Evolutionary conservation across 352 stramenopile genomes (phyloP).

Genomic region (Globisporangium spiculum): DNA sequence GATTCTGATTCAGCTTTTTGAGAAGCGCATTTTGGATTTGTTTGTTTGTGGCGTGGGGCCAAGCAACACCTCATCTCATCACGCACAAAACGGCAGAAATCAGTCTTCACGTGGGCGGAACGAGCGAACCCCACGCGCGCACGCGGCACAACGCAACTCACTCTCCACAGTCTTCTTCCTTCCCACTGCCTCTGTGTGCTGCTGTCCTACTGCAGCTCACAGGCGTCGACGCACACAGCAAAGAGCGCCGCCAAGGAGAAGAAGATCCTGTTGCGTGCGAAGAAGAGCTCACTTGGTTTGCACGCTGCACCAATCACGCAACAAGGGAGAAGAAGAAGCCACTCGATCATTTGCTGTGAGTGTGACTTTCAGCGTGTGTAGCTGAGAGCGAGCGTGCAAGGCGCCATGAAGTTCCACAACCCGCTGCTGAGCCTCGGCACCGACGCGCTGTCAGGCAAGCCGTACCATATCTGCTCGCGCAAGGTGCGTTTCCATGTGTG

Average conservation of each 20-base stretch:
- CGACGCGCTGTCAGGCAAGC: conserved; percentile 81
- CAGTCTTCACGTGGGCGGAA: not conserved
- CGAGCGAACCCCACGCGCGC: not conserved
- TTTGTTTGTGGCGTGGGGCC: not conserved
- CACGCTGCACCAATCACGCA: not conserved
- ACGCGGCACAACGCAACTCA: not conserved
- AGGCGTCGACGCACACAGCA: not conserved
- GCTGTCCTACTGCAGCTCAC: not conserved
- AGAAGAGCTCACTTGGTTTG: not conserved
- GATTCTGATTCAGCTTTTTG: conserved; percentile 3
- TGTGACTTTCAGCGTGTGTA: not conserved
- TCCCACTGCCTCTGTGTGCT: not conserved
- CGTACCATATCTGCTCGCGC: conserved; percentile 78
- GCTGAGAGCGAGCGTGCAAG: not conserved
- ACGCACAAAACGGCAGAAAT: not conserved
- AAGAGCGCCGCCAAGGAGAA: not conserved
- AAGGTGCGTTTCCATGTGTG: conserved; percentile 41
- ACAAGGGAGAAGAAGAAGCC: not conserved
- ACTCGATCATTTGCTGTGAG: not conserved
- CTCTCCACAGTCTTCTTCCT: not conserved
- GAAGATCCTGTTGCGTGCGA: not conserved
- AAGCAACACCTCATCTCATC: not conserved
- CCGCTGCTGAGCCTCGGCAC: conserved; percentile 82
- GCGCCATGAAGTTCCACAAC: conserved; percentile 62
- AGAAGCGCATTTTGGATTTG: conserved; percentile 4